Percentiles rank a stretch among this genome's conserved stretches.
phyloP scores from a whole-genome alignment of 495 filamentous ascomycete genomes.

The Evernia prunastri region DNA sequence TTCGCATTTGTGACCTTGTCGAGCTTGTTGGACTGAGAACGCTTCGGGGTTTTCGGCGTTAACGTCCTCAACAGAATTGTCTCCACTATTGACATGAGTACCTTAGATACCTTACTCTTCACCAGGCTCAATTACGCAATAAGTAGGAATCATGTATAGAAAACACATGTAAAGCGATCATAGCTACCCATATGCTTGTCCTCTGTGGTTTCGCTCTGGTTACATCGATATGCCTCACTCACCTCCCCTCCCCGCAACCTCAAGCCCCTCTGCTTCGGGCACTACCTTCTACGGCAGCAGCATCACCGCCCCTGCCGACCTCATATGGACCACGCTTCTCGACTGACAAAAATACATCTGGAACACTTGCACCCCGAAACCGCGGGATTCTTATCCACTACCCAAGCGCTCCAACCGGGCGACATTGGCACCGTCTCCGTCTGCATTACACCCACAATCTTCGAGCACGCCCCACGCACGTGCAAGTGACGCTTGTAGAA shows the following conservation, averaged over 20 bases:
- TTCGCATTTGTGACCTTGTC: too few relatives aligned
- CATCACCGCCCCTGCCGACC: background rate
- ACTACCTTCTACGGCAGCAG: background rate
- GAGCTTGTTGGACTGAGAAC: too few relatives aligned
- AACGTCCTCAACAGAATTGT: background rate
- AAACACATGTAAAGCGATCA: background rate
- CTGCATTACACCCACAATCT: background rate
- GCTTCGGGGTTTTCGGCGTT: background rate
- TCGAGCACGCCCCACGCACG: background rate
- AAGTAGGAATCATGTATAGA: background rate
- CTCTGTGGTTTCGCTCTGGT: background rate
- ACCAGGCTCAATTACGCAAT: background rate
- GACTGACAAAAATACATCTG: background rate
- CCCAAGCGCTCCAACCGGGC: background rate
- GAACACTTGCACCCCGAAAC: background rate
- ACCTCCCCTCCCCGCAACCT: background rate
- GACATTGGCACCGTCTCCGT: background rate
- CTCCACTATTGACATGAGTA: background rate
- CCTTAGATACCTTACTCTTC: too few relatives aligned
- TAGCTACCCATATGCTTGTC: background rate
- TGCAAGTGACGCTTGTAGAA: background rate
- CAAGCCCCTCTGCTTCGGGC: background rate
- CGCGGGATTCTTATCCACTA: background rate
- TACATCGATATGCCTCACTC: background rate
- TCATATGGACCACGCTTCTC: background rate